phyloP scores from a whole-genome alignment of 495 filamentous ascomycete species.

The Podospora appendiculata region DNA sequence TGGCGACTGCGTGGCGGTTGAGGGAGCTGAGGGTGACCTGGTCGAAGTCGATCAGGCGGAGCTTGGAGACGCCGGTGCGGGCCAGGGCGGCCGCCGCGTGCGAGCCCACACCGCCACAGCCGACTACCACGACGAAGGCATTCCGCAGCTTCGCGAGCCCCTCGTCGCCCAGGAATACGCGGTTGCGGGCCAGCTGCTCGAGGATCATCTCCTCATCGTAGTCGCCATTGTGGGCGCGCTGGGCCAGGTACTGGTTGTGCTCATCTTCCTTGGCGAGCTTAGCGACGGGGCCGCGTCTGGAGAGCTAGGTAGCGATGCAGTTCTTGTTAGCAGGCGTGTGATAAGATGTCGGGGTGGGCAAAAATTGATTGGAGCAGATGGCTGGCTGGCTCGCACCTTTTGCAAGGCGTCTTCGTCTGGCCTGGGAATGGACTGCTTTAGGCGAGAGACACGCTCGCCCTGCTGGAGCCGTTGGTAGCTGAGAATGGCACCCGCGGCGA shows the following conservation, averaged over 20 bases:
- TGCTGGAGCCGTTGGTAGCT: conserved; percentile 61
- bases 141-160: conserved; percentile 72
- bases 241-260: conserved; percentile 65
- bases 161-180: conserved; percentile 78
- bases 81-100: conserved; percentile 82
- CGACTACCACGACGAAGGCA: conserved; percentile 82
- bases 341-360: background rate
- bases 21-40: conserved; percentile 90
- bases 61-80: conserved; percentile 76
- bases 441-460: conserved; percentile 52
- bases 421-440: conserved; percentile 69
- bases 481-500: conserved; percentile 64
- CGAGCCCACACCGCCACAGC: conserved; percentile 90
- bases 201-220: conserved; percentile 93
- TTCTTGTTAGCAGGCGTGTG: background rate
- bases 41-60: conserved; percentile 95
- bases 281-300: conserved; percentile 56
- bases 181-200: conserved; percentile 92
- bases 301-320: conserved; percentile 45
- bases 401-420: conserved; percentile 29
- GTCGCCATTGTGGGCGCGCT: conserved; percentile 75
- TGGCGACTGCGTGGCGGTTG: conserved; percentile 92
- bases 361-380: no score
- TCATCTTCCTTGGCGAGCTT: conserved; percentile 65
- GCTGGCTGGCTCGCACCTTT: conserved; percentile 12